Conservation (phyloP, 805 yeast genomes). For the Ogataea glucozyma region DNA sequence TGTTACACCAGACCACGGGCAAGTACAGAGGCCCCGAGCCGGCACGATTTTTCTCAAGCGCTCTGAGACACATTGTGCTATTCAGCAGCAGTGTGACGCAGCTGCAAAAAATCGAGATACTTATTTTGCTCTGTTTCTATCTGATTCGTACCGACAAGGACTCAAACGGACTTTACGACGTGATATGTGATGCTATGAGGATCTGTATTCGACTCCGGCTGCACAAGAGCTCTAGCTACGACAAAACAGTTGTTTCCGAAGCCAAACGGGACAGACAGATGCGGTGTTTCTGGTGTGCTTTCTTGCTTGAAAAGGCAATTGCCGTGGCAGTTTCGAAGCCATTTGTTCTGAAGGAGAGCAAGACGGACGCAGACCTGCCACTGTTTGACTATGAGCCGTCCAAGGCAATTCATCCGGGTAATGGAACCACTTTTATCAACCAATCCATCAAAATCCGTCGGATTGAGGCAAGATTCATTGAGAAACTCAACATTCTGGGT, state of each 20-base stretch:
- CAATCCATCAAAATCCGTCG: constrained; percentile 58
- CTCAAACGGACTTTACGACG: constrained; percentile 52
- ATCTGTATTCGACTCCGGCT: constrained; percentile 41
- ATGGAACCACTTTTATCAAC: constrained; percentile 48
- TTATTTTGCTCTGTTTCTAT: constrained; percentile 53
- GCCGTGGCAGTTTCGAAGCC: constrained; percentile 63
- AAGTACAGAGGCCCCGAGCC: constrained; percentile 57
- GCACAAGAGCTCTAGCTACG: constrained; percentile 40
- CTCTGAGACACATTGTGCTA: constrained; percentile 54
- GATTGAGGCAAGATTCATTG: constrained; percentile 61
- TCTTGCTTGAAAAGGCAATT: constrained; percentile 60
- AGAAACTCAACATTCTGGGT: constrained; percentile 45
- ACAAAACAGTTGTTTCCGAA: constrained; percentile 27
- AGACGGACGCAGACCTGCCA: constrained; percentile 50
- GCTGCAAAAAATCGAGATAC: constrained; percentile 51
- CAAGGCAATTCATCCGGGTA: constrained; percentile 37
- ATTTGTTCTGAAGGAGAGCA: constrained; percentile 51
- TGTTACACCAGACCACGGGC: constrained; percentile 56
- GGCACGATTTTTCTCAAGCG: constrained; percentile 56
- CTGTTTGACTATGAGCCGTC: constrained; percentile 48
- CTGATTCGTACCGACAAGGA: constrained; percentile 63
- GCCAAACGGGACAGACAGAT: constrained; percentile 40
- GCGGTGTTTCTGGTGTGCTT: constrained; percentile 66
- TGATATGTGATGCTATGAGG: constrained; percentile 53
- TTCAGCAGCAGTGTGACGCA: constrained; percentile 41